phyloP scores from a whole-genome alignment of 768 basidiomycete genomes.

The Holtermannia corniformis region DNA sequence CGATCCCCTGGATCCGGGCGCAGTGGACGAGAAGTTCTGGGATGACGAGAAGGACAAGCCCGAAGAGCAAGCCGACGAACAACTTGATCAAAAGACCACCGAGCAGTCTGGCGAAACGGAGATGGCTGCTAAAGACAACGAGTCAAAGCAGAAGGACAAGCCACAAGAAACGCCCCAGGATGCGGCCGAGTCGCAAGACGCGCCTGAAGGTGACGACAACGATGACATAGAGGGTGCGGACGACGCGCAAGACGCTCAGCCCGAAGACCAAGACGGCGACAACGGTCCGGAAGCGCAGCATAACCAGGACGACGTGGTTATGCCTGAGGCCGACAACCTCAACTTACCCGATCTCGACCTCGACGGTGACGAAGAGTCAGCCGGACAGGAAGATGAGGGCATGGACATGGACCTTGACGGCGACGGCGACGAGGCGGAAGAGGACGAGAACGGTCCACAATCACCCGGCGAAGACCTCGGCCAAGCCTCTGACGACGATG shows the following conservation, averaged over 20 bases:
- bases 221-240: slow-evolving; percentile 41
- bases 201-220: slow-evolving; percentile 7
- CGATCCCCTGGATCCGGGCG: slow-evolving; percentile 69
- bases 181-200: slow-evolving; percentile 30
- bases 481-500: slow-evolving; percentile 26
- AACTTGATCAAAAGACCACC: slow-evolving; percentile 52
- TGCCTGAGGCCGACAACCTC: slow-evolving; percentile 70
- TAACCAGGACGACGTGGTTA: slow-evolving; percentile 59
- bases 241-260: slow-evolving; percentile 52
- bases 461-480: slow-evolving; percentile 19
- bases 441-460: slow-evolving; percentile 40
- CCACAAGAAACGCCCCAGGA: slow-evolving; percentile 35
- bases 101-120: slow-evolving; percentile 53
- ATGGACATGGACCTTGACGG: slow-evolving; percentile 38
- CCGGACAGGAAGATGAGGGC: slow-evolving; percentile 30
- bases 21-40: slow-evolving; percentile 95
- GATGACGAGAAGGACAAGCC: slow-evolving; percentile 55
- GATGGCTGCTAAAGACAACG: slow-evolving; percentile 67
- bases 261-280: slow-evolving; percentile 39
- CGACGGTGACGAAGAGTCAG: slow-evolving; percentile 34
- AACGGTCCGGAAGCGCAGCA: slow-evolving; percentile 37
- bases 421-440: slow-evolving; percentile 27
- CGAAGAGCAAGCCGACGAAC: slow-evolving; percentile 47
- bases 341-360: slow-evolving; percentile 82
- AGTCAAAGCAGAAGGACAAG: slow-evolving; percentile 43